Conservation (phyloP, 2,329 filamentous ascomycete genomes). For the Aspergillus puulaauensis region DNA sequence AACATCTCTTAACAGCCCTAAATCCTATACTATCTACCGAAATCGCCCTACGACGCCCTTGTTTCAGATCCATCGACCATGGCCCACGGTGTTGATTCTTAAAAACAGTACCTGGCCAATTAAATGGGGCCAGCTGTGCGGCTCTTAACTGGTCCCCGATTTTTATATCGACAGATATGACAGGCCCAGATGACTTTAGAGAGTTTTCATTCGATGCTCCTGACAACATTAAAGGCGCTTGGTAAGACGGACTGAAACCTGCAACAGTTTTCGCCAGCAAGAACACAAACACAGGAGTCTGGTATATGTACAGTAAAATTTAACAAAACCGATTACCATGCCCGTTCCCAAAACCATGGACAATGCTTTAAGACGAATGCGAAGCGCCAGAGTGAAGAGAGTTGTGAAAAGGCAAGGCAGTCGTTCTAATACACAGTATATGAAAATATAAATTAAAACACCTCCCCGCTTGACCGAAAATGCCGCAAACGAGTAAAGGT, state of each 20-base stretch:
- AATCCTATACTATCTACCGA: too few relatives aligned
- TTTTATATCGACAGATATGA: too few relatives aligned
- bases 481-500: conserved; percentile 16
- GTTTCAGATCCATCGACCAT: too few relatives aligned
- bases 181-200: neutral
- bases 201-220: conserved; percentile 22
- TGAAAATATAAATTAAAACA: conserved; percentile 27
- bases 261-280: conserved; percentile 26
- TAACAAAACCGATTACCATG: conserved; percentile 42
- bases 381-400: conserved; percentile 48
- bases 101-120: too few relatives aligned
- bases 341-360: conserved; percentile 39
- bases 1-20: too few relatives aligned
- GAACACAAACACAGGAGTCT: conserved; percentile 32
- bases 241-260: conserved; percentile 23
- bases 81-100: too few relatives aligned
- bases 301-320: conserved; percentile 45
- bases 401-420: conserved; percentile 28
- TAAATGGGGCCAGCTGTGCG: too few relatives aligned
- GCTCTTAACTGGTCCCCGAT: too few relatives aligned
- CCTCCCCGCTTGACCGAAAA: conserved; percentile 28
- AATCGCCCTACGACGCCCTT: too few relatives aligned
- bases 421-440: conserved; percentile 40
- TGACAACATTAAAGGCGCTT: conserved; percentile 31
- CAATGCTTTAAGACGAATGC: conserved; percentile 40